Conservation (phyloP, 345 rosid genomes). For the Kandelia obovata region DNA sequence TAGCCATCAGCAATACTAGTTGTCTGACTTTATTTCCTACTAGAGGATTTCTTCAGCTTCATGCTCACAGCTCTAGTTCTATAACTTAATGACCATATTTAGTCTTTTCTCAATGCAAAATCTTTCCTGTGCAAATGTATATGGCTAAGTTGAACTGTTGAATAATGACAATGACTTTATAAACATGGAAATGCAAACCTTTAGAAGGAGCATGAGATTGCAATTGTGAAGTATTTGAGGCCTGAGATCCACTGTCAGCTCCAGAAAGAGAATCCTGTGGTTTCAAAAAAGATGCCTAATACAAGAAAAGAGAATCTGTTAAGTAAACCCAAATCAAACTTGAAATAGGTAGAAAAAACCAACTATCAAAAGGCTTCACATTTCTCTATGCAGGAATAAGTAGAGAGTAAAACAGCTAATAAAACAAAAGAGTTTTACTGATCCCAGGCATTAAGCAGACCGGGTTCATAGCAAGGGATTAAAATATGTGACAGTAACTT, state of each 20-base stretch:
- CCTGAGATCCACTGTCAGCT: conserved; percentile 50
- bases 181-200: conserved; percentile 38
- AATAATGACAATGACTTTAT: not conserved
- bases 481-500: not conserved
- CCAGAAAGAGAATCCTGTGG: conserved; percentile 50
- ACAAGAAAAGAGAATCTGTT: conserved; percentile 13
- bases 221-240: conserved; percentile 45
- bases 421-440: not conserved
- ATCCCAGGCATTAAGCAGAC: not conserved
- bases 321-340: not conserved
- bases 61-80: not conserved
- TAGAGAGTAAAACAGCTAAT: not conserved
- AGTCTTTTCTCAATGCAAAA: not conserved
- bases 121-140: not conserved
- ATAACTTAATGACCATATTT: not conserved
- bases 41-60: not conserved
- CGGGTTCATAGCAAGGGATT: not conserved
- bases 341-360: not conserved
- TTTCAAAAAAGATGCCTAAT: conserved; percentile 58
- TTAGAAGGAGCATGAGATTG: conserved; percentile 56
- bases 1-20: not conserved
- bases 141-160: not conserved
- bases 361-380: not conserved
- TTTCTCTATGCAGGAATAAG: not conserved
- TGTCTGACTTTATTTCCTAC: not conserved